Conservation (phyloP, 805 yeast genomes). For the Starmerella sp. region DNA sequence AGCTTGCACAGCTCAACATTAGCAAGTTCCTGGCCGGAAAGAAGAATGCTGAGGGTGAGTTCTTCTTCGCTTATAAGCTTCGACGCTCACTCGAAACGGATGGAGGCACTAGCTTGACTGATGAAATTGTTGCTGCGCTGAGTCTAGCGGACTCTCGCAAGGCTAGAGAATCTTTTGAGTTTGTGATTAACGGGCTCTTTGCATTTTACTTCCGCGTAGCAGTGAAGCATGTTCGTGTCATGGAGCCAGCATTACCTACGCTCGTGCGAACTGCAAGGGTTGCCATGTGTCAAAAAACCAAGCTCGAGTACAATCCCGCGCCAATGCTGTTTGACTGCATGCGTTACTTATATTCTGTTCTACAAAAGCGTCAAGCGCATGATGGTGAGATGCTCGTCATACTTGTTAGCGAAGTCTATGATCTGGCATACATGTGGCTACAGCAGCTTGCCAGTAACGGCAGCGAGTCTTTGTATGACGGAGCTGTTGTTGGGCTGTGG, state of each 20-base stretch:
- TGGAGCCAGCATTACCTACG: constrained; percentile 3
- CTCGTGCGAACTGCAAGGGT: constrained; percentile 1
- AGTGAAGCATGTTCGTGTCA: too few relatives aligned
- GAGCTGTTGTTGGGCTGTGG: neutral
- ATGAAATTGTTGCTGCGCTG: constrained; percentile 13
- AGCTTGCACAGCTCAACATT: constrained; percentile 4
- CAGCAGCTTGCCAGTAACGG: neutral
- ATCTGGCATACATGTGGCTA: neutral
- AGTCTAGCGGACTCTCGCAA: neutral
- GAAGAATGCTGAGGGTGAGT: constrained; percentile 1
- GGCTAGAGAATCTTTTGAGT: constrained; percentile 8
- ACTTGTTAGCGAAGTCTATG: neutral
- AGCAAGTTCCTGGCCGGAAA: neutral
- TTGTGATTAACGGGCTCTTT: constrained; percentile 13
- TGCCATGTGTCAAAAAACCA: neutral
- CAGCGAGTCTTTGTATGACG: neutral
- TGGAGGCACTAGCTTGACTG: constrained; percentile 2
- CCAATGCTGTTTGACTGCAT: neutral
- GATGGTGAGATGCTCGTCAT: neutral
- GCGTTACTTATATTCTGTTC: neutral
- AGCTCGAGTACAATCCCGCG: neutral
- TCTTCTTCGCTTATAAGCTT: constrained; percentile 16
- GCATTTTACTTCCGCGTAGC: constrained; percentile 9
- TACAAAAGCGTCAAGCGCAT: neutral
- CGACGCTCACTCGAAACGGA: constrained; percentile 6